Evolutionary conservation across 177 flowering plant species (phyloP), one percentile per base, ranked within the genome.

Genomic region (Tripterygium wilfordii): DNA sequence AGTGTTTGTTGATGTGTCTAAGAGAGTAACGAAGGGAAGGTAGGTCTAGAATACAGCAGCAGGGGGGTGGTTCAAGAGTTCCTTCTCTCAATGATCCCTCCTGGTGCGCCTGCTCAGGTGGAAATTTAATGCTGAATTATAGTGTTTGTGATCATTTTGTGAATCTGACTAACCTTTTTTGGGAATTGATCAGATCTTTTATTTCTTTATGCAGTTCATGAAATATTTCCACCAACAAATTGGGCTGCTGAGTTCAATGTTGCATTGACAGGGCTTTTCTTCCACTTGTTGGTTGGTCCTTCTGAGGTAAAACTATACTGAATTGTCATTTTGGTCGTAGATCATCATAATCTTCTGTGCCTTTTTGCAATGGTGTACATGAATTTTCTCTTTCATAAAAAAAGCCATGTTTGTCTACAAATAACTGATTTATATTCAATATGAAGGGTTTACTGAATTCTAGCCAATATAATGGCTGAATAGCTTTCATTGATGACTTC

Each of bases 231-330:
- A n/a, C 99, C 95, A 29, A 82, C 97, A 4, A 89, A 68, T 53
- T 89, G 96, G 96, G 92, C 89, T 1, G 89, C 78, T 13, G 97
- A 86, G 70, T 87, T 92, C 76, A 88, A 88, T 69, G 99, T 96
- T 31, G 81, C 92, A 30, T 51, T 92, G 24, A 92, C 99, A 22
- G 96, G 86, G 6, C 97, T 95, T 19, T 89, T 89, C 75, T 92
- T 92, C 62, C 85, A 82, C 51, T 89, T 96, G 97, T 56, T 89
- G 31, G 99, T 92, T 62, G 99, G 99, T 3, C 97, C 96, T 33
- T 84, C 97, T 45, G 95, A 92, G 97, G 96, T 89, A 81, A 36
- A 6, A 16, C 33, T 6, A 30, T 30, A 12, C 7, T 7, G 7
- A 12, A 3, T 28, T 45, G 17, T 26, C 0, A n/a, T 45, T 30